Conservation (phyloP, 208 protist genomes). For the Wallacemonas sp. region DNA sequence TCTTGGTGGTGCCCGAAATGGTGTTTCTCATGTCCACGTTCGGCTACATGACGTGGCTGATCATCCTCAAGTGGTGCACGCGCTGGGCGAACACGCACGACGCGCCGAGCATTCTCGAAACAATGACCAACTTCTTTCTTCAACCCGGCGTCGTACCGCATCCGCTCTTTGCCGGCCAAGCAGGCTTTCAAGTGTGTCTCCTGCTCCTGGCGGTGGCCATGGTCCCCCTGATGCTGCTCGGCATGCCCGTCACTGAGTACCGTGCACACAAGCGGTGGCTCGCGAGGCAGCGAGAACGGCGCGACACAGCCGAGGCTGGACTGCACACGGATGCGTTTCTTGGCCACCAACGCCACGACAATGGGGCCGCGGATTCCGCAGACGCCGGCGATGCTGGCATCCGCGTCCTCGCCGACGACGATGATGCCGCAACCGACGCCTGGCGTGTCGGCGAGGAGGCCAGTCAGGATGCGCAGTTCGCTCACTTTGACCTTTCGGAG, state of each 20-base stretch:
- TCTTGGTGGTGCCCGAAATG: conserved; percentile 96
- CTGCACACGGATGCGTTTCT: background rate
- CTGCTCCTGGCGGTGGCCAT: conserved; percentile 71
- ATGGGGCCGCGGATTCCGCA: too few relatives aligned
- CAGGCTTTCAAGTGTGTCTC: conserved; percentile 66
- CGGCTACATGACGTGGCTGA: conserved; percentile 97
- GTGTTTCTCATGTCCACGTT: conserved; percentile 95
- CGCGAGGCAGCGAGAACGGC: background rate
- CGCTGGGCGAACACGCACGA: conserved; percentile 54
- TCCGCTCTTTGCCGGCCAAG: conserved; percentile 58
- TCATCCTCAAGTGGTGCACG: conserved; percentile 97
- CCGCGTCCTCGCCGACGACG: background rate
- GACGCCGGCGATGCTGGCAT: background rate
- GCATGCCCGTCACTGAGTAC: conserved; percentile 74
- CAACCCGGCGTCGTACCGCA: conserved; percentile 36
- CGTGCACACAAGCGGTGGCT: conserved; percentile 16
- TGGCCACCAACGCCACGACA: too few relatives aligned
- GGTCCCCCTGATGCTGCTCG: conserved; percentile 90
- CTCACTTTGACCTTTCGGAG: conserved; percentile 93
- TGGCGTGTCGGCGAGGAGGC: conserved; percentile 11
- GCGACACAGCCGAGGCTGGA: background rate
- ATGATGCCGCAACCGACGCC: background rate
- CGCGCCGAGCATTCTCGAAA: conserved; percentile 82
- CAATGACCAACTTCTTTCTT: conserved; percentile 96
- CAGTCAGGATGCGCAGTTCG: conserved; percentile 33